Evolutionary conservation across 2,329 filamentous ascomycete species (phyloP), one percentile per base, ranked within the genome.

Genomic region (Epichloe typhina): DNA sequence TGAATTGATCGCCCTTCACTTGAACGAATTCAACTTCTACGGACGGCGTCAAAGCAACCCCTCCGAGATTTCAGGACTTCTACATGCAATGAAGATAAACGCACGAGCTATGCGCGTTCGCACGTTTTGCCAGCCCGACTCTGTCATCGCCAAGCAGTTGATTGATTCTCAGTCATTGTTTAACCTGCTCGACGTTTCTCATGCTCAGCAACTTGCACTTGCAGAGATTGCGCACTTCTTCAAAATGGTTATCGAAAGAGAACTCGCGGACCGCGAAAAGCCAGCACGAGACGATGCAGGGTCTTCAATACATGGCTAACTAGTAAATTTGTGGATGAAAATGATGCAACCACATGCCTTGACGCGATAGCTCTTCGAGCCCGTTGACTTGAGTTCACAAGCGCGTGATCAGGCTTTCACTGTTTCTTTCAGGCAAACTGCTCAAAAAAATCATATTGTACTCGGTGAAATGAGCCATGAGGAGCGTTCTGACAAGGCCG

Each of bases 101-200:
- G 74, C 77, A 1, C 69, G 76, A 38, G 67, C 66, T 8, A 72
- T 82, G 63, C 66, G 73, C 21, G 59, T 80, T 38, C 72, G 75
- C 39, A 80, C 76, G 0, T 77, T 74, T 54, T 80, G 77, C 60
- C 74, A 79, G 56, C 77, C 77, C 0, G 78, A 82, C 58, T 69
- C 72, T 0, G 76, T 77, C 23, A 69, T 80, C 50, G 75, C 75
- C 4, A 80, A 79, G 66, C 76, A 80, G 59, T 64, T 82, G 6
- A 62, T 76, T 3, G 77, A 81, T 55, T 59, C 73, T 0, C 74
- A 76, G 63, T 69, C 67, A 8, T 61, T 80, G 3, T 69, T 78
- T 53, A 69, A 72, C 53, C 62, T 79, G 17, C 61, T 80, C 4
- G 73, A 73, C 12, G 69, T 67, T 23, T 59, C 67, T 0, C 69